phyloP scores from a whole-genome alignment of 2,329 filamentous ascomycete species.

The Verruconis gallopava region DNA sequence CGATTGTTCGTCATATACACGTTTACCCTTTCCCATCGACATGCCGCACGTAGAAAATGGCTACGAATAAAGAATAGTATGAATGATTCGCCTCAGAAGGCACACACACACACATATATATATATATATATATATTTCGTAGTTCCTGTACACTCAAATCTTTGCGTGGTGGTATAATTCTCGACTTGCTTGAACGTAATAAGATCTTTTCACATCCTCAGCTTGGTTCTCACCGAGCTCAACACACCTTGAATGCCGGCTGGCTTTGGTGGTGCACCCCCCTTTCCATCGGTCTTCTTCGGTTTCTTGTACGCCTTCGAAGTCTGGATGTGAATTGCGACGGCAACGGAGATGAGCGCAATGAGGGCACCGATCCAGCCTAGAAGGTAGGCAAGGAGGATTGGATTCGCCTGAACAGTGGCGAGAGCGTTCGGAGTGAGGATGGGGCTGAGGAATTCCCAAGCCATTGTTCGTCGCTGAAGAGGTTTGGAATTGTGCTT shows the following conservation, averaged over 20 bases:
- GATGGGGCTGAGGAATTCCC: conserved; percentile 12
- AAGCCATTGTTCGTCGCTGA: conserved; percentile 9
- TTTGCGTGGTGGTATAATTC: too few relatives aligned
- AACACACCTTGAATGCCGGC: background rate
- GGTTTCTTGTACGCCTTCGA: conserved; percentile 10
- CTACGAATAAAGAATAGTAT: too few relatives aligned
- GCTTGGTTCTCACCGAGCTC: background rate
- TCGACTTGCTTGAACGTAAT: too few relatives aligned
- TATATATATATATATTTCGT: too few relatives aligned
- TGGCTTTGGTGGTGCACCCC: background rate
- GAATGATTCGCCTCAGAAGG: too few relatives aligned
- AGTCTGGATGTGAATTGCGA: conserved; percentile 10
- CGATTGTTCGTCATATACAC: too few relatives aligned
- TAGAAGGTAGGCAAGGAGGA: conserved; percentile 12
- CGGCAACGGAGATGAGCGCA: conserved; percentile 1
- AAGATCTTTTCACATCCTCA: background rate
- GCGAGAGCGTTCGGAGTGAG: conserved; percentile 13
- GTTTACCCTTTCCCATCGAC: too few relatives aligned
- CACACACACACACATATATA: too few relatives aligned
- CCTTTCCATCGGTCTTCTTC: conserved; percentile 7
- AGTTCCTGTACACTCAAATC: too few relatives aligned
- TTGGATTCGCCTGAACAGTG: conserved; percentile 12
- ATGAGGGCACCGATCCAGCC: conserved; percentile 9
- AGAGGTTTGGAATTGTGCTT: too few relatives aligned
- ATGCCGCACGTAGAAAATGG: too few relatives aligned